Conservation (phyloP, 148 eudicot genomes). For the Nepenthes gracilis region DNA sequence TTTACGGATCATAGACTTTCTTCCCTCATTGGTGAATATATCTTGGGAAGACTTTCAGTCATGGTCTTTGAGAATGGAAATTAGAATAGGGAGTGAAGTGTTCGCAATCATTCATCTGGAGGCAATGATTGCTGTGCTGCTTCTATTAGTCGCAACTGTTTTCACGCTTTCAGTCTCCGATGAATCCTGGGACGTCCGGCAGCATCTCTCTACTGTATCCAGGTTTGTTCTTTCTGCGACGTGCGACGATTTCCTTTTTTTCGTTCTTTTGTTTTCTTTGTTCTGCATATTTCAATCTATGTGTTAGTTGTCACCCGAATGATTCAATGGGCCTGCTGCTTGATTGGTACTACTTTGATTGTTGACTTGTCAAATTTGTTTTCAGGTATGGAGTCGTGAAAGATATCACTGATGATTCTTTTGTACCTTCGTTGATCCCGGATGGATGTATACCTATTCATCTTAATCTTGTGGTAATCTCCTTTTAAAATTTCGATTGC, state of each 20-base stretch:
- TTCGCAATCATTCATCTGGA: not conserved
- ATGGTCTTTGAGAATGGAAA: not conserved
- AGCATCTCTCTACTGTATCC: conserved; percentile 70
- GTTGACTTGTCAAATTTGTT: conserved; percentile 1
- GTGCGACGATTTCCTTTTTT: not conserved
- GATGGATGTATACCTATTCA: conserved; percentile 77
- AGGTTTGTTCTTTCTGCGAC: conserved; percentile 28
- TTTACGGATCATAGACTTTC: too few relatives aligned
- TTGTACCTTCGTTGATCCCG: conserved; percentile 45
- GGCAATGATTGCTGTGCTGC: not conserved
- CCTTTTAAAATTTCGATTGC: not conserved
- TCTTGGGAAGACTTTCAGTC: too few relatives aligned
- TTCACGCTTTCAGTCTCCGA: conserved; percentile 19
- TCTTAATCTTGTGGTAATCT: conserved; percentile 86
- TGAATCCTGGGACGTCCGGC: conserved; percentile 68
- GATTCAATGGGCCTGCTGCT: not conserved
- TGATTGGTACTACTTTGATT: not conserved
- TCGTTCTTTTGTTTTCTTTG: not conserved
- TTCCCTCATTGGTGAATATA: too few relatives aligned
- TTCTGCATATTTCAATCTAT: not conserved
- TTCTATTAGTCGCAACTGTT: conserved; percentile 14
- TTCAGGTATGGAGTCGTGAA: conserved; percentile 57
- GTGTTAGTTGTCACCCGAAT: not conserved
- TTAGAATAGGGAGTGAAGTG: not conserved
- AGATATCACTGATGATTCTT: conserved; percentile 36